phyloP scores from a whole-genome alignment of 768 basidiomycete species.

The Gloeophyllum trabeum region DNA sequence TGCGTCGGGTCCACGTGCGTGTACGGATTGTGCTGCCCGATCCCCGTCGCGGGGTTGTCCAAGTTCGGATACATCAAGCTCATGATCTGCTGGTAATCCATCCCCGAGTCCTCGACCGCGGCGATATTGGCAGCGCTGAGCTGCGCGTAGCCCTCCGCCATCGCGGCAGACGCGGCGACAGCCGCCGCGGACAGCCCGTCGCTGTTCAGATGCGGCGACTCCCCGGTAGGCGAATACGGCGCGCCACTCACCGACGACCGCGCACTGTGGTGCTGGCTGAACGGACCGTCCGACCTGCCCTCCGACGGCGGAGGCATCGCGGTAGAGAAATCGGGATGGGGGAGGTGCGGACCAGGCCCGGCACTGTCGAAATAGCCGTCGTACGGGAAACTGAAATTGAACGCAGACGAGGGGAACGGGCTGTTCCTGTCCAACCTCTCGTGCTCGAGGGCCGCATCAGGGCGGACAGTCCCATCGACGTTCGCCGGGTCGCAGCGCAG shows the following conservation, averaged over 20 bases:
- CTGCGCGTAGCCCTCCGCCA: slow-evolving; percentile 66
- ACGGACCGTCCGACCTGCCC: neutral
- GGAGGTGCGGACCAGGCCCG: slow-evolving; percentile 15
- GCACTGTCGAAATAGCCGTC: slow-evolving; percentile 44
- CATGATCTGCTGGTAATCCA: slow-evolving; percentile 60
- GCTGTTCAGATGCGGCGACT: slow-evolving; percentile 17
- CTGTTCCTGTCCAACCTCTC: slow-evolving; percentile 27
- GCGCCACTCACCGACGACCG: slow-evolving; percentile 17
- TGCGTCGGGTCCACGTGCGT: slow-evolving; percentile 92
- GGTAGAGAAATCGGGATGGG: slow-evolving; percentile 3
- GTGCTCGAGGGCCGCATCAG: slow-evolving; percentile 15
- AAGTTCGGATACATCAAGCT: slow-evolving; percentile 50
- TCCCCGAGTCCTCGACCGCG: slow-evolving; percentile 38
- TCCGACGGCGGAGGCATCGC: neutral
- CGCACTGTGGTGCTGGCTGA: slow-evolving; percentile 9
- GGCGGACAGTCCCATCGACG: slow-evolving; percentile 19
- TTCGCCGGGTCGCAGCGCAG: slow-evolving; percentile 68
- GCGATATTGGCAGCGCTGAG: slow-evolving; percentile 42
- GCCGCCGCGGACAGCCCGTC: slow-evolving; percentile 58
- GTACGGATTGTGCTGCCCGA: slow-evolving; percentile 33
- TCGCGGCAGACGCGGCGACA: slow-evolving; percentile 51
- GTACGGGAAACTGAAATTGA: slow-evolving; percentile 61
- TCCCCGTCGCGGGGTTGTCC: slow-evolving; percentile 26
- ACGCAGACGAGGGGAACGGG: slow-evolving; percentile 56
- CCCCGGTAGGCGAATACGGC: slow-evolving; percentile 25